phyloP scores from a whole-genome alignment of 495 filamentous ascomycete species.

The Xylaria telfairii region DNA sequence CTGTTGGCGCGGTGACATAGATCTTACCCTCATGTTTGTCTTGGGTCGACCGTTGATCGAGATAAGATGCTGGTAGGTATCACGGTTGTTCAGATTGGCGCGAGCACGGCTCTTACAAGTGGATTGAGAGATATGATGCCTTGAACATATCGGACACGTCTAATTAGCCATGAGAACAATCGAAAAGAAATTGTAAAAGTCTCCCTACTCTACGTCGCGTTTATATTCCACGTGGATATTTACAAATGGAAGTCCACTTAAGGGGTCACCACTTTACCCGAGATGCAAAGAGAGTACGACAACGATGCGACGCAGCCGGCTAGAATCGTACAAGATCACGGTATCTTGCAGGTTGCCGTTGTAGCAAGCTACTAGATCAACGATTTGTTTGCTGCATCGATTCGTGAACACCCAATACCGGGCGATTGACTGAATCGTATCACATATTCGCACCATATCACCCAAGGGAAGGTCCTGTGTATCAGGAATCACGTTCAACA shows the following conservation, averaged over 20 bases:
- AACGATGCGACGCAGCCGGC: background rate
- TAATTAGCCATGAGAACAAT: background rate
- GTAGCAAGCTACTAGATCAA: background rate
- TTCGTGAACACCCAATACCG: background rate
- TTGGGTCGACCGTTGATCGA: background rate
- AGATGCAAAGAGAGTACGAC: background rate
- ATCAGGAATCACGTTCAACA: no score
- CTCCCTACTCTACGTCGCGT: background rate
- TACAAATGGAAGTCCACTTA: background rate
- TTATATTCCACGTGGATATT: slow-evolving; percentile 1
- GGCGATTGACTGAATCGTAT: background rate
- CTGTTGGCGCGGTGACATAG: background rate
- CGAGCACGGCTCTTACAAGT: background rate
- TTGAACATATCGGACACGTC: background rate
- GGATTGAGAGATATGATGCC: background rate
- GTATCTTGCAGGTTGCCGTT: background rate
- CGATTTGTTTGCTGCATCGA: background rate
- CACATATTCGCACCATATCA: background rate
- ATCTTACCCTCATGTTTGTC: slow-evolving; percentile 2
- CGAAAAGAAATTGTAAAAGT: background rate
- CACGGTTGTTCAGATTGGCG: background rate
- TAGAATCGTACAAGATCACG: background rate
- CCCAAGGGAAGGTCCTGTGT: background rate
- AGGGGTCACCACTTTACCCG: background rate
- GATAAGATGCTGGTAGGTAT: background rate